Evolutionary conservation across 2,329 filamentous ascomycete species (phyloP).

Genomic region (Pestalotiopsis sp.): DNA sequence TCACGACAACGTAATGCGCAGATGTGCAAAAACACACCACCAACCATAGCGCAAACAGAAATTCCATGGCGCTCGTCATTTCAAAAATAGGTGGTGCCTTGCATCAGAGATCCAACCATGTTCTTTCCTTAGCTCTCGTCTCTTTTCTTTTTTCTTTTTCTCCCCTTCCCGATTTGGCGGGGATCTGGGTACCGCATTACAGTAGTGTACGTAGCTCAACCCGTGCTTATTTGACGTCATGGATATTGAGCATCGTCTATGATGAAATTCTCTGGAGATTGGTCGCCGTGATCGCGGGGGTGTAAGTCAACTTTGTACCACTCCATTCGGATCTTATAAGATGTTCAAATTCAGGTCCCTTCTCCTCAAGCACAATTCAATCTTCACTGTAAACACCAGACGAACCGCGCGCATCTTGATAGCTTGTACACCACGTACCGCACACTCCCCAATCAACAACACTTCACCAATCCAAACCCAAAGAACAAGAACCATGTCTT

Average conservation of each 20-base stretch:
- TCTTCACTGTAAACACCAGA: background rate
- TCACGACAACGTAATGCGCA: background rate
- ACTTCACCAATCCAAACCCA: background rate
- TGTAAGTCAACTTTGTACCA: constrained; percentile 2
- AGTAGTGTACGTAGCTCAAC: background rate
- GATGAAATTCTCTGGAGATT: constrained; percentile 10
- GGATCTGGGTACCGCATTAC: background rate
- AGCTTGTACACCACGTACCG: background rate
- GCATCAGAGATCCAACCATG: background rate
- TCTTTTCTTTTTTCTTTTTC: background rate
- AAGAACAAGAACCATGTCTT: constrained; percentile 42
- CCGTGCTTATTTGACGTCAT: constrained; percentile 13
- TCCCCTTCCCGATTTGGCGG: background rate
- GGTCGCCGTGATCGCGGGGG: constrained; percentile 3
- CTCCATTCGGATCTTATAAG: background rate
- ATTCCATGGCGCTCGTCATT: background rate
- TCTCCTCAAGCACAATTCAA: background rate
- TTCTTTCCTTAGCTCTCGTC: background rate
- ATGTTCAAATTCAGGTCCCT: constrained; percentile 5
- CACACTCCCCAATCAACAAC: background rate
- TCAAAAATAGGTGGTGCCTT: background rate
- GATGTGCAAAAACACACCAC: background rate
- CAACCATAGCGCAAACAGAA: background rate
- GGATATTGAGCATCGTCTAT: constrained; percentile 10
- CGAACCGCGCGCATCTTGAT: background rate